phyloP scores from a whole-genome alignment of 345 rosid genomes.

The Eucalyptus regnans region DNA sequence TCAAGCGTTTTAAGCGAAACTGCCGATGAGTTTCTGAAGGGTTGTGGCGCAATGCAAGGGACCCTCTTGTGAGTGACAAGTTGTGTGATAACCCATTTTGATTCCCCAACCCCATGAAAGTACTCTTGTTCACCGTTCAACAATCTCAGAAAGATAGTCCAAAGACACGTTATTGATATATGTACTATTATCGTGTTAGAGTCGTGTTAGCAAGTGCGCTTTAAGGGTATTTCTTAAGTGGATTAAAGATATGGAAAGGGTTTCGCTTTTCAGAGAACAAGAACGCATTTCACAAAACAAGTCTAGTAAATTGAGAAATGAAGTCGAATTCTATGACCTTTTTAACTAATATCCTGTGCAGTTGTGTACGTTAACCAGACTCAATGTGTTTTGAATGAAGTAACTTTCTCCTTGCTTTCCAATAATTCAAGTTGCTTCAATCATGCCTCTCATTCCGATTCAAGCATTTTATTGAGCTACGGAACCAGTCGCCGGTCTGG shows the following conservation, averaged over 20 bases:
- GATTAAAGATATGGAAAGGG: neutral
- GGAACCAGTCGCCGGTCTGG: conserved; percentile 96
- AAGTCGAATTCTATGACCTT: neutral
- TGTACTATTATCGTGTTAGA: neutral
- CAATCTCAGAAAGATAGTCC: neutral
- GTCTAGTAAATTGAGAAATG: neutral
- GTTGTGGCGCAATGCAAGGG: neutral
- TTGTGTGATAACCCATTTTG: neutral
- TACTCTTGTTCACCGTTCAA: neutral
- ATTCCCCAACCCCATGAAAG: neutral
- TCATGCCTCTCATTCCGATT: conserved; percentile 93
- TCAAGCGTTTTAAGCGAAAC: neutral
- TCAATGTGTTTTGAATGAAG: neutral
- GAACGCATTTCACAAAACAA: neutral
- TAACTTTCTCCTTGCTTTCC: neutral
- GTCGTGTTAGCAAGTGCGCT: neutral
- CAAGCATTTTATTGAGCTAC: conserved; percentile 78
- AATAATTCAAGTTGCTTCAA: conserved; percentile 53
- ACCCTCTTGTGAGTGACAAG: neutral
- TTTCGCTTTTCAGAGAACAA: neutral
- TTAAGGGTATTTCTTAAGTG: neutral
- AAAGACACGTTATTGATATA: neutral
- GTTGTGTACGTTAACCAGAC: neutral
- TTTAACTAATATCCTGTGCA: neutral
- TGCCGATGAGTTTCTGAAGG: neutral